Evolutionary conservation across 176 grass and related monocot genomes (phyloP), one percentile per base, ranked within the genome.

Genomic region (Bromus sterilis): DNA sequence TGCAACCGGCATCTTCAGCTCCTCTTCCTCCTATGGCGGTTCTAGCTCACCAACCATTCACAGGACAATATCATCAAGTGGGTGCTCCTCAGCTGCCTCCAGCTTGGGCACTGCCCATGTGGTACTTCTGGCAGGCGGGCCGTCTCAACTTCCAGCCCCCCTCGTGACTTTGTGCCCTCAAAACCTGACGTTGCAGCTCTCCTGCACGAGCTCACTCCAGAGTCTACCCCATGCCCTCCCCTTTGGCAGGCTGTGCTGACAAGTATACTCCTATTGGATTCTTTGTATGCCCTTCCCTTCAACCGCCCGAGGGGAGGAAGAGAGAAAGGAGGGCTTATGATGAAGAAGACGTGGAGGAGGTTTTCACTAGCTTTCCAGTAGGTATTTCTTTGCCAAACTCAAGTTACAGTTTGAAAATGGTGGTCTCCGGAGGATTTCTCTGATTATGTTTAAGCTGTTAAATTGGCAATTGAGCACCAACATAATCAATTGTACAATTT

Each of bases 221-320:
- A 72, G 14, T 29, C 41, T 72, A 48, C 69, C 41, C 69, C 41
- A 72, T 72, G 69, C 25, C 15, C 26, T 72, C 41, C 41, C 41
- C 15, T 72, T 72, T 16, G 41, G 26, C 69, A 46, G 41, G 69
- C 41, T 41, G 30, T 46, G 15, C 25, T 48, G 42, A 49, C 25
- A 73, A 31, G 69, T 73, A 73, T 72, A 72, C 68, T 72, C 41
- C 68, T 26, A 72, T 15, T 48, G 43, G 40, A 73, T 73, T 29
- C 69, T 73, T 73, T 73, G 69, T 46, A 73, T 73, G 26, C 42
- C 13, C 69, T 72, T 72, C 26, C 4, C 40, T 48, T 72, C 41
- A 48, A 25, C 41, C 3, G 7, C 14, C 25, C 9, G 13, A 48
- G 69, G 31, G 69, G 69, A 18, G 41, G 23, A 48, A 72, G 69